These are phyloP conservation scores for Daldinia concentrica DNA, from an alignment of 495 filamentous ascomycete genomes.

Conservation along the genomic window DNA sequence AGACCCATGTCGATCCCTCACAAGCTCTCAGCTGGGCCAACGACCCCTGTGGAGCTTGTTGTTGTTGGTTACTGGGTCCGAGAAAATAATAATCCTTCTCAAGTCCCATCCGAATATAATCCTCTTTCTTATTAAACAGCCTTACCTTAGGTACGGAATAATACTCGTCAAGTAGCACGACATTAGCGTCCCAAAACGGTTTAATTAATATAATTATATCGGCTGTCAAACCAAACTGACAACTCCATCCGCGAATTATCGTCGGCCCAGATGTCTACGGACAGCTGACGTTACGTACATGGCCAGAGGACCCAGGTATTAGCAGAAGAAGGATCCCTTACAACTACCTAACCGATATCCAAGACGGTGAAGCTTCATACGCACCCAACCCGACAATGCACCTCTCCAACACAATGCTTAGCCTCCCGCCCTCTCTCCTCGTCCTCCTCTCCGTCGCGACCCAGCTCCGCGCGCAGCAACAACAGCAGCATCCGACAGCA, in stretches of 20 bases:
- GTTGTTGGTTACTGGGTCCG: neutral
- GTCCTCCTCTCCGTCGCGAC: constrained; percentile 55
- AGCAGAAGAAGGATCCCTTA: neutral
- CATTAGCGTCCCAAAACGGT: neutral
- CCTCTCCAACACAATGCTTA: constrained; percentile 47
- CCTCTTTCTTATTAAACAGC: neutral
- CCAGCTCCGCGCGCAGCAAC: constrained; percentile 44
- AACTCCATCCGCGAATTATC: neutral
- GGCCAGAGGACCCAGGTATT: neutral
- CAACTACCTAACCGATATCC: neutral
- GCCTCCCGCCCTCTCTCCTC: constrained; percentile 60
- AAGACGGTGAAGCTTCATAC: neutral
- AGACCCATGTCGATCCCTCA: constrained; percentile 20
- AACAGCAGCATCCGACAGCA: constrained; percentile 55
- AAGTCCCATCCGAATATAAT: neutral
- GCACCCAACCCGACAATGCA: constrained; percentile 49
- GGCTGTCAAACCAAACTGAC: no score
- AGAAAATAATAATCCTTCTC: neutral
- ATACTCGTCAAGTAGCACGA: neutral
- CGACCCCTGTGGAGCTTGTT: neutral
- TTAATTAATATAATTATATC: neutral
- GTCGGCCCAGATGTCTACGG: neutral
- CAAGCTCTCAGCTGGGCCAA: constrained; percentile 1
- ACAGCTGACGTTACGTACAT: neutral
- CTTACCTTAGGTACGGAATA: neutral